Evolutionary conservation across 805 yeast genomes (phyloP), one percentile per base, ranked within the genome.

Genomic region (Suhomyces faveliae): DNA sequence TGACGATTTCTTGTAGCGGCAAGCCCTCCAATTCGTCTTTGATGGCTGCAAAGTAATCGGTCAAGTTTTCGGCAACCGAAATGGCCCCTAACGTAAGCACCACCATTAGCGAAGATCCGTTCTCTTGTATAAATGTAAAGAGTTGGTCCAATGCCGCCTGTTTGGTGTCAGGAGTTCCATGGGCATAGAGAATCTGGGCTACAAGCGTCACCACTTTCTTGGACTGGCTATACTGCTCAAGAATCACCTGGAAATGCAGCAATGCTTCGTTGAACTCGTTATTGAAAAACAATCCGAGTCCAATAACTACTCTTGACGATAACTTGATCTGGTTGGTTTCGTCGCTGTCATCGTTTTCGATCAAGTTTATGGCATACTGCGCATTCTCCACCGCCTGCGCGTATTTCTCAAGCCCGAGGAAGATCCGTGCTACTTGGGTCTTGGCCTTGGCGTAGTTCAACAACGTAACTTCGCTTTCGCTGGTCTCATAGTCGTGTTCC

Each of bases 111-210:
- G 90, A 81, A 1, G 87, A 73, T 0, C 96, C 96, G 48, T 78
- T 64, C 3, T 68, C 71, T 50, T 79, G 84, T 35, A 90, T 80
- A 56, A 76, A 81, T 20, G 77, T 74, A 55, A 87, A 85, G 39
- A 92, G 66, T 63, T 89, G 96, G 56, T 90, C 96, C 41, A 87
- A 60, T 0, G 97, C 96, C 1, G 90, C 91, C 52, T 83, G 85
- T 49, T 81, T 84, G 1, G 94, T 82, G 4, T 87, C 94, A n/a
- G 78, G 81, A 0, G 82, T 78, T n/a, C 82, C 86, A 48, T 80
- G 79, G 2, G 89, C 88, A 69, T 85, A 86, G 43, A 94, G 71
- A 0, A 91, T 85, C 60, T 90, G 96, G 0, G 94, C 81, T 17
- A 89, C 76, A 23, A 92, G 66, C 5, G 85, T 79, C 12, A 89